These are phyloP conservation scores for Cladophialophora immunda DNA, from an alignment of 2,329 filamentous ascomycete species.

Conservation along the genomic window DNA sequence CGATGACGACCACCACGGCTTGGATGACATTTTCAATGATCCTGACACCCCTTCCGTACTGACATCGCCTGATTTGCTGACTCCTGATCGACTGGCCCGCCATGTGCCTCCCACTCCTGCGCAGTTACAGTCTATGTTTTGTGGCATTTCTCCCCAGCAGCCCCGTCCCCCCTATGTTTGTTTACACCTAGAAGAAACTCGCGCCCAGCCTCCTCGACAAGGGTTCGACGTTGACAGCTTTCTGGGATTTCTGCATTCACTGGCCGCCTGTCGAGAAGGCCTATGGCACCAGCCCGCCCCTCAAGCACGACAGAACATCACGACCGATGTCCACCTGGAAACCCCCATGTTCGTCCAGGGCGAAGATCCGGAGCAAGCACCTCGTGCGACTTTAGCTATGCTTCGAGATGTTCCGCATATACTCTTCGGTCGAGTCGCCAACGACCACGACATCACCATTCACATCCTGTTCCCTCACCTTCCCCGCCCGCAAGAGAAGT, in stretches of 20 bases:
- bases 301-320: background rate
- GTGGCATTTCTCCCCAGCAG: too few relatives aligned
- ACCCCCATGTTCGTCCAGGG: background rate
- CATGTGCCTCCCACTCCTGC: too few relatives aligned
- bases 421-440: background rate
- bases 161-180: too few relatives aligned
- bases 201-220: too few relatives aligned
- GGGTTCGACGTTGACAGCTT: background rate
- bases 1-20: too few relatives aligned
- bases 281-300: background rate
- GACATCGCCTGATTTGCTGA: too few relatives aligned
- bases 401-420: background rate
- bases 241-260: background rate
- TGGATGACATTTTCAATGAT: too few relatives aligned
- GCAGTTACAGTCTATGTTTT: too few relatives aligned
- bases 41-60: too few relatives aligned
- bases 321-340: background rate
- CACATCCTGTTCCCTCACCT: background rate
- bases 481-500: background rate
- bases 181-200: too few relatives aligned
- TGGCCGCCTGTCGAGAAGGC: background rate
- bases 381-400: background rate
- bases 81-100: too few relatives aligned
- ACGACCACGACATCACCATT: background rate
- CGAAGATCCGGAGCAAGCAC: background rate